These are phyloP conservation scores for thale cress (Arabidopsis thaliana) DNA, from an alignment of 345 rosid genomes.

Conservation along the genomic window DNA sequence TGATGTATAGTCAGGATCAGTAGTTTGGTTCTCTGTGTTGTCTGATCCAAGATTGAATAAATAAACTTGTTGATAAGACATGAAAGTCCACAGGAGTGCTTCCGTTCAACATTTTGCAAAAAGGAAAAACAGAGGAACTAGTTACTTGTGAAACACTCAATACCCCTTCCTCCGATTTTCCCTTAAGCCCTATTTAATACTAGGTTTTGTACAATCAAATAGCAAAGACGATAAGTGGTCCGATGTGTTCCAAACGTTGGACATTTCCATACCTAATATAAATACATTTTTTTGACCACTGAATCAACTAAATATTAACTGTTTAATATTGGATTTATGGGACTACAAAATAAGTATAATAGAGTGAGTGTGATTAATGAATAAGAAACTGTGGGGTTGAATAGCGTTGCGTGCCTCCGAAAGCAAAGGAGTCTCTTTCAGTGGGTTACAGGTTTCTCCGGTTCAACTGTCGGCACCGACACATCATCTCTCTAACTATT, in stretches of 20 bases:
- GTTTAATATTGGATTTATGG: background rate
- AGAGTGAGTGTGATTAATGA: slow-evolving; percentile 30
- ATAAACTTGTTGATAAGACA: slow-evolving; percentile 27
- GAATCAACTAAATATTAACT: background rate
- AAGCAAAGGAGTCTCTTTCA: slow-evolving; percentile 43
- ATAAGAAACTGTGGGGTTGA: slow-evolving; percentile 34
- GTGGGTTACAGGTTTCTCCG: slow-evolving; percentile 42
- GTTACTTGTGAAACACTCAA: slow-evolving; percentile 29
- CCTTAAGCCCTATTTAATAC: slow-evolving; percentile 4
- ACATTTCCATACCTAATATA: background rate
- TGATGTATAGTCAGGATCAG: slow-evolving; percentile 32
- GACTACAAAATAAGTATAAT: slow-evolving; percentile 10
- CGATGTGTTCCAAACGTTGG: background rate
- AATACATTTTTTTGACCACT: slow-evolving; percentile 14
- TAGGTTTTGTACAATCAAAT: background rate
- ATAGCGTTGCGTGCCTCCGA: slow-evolving; percentile 42
- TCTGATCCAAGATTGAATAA: slow-evolving; percentile 14
- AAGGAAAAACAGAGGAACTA: background rate
- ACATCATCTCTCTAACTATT: slow-evolving; percentile 39
- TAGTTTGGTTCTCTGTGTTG: slow-evolving; percentile 23
- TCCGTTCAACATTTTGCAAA: background rate
- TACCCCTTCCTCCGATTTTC: background rate
- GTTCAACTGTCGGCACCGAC: slow-evolving; percentile 51
- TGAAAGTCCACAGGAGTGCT: background rate
- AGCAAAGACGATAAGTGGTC: background rate